A percentile compares a stretch with the other conserved stretches of the same genome.
phyloP scores from a whole-genome alignment of 352 stramenopile species.

The Phytophthora kernoviae region DNA sequence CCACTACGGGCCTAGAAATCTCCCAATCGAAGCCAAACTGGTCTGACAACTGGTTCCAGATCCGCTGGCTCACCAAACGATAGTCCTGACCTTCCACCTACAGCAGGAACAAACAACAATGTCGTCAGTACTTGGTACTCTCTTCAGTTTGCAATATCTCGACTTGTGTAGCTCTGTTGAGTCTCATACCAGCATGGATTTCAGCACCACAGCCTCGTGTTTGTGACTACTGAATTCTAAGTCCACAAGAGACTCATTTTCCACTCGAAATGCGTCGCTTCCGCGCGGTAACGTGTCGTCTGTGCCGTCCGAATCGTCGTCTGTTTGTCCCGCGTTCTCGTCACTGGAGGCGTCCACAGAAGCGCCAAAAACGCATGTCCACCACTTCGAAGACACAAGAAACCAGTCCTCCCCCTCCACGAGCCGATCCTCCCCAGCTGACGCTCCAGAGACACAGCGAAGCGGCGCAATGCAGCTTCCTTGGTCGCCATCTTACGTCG shows the following conservation, averaged over 20 bases:
- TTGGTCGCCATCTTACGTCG: constrained; percentile 14
- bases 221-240: constrained; percentile 39
- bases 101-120: constrained; percentile 3
- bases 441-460: constrained; percentile 27
- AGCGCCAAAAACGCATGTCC: constrained; percentile 41
- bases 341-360: constrained; percentile 21
- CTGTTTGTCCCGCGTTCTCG: constrained; percentile 26
- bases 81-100: constrained; percentile 72
- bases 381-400: constrained; percentile 61
- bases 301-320: constrained; percentile 41
- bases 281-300: constrained; percentile 13
- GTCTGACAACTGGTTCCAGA: constrained; percentile 73
- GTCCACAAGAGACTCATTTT: constrained; percentile 65
- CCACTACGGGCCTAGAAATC: constrained; percentile 66
- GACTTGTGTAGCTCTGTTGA: constrained; percentile 3
- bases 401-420: constrained; percentile 65
- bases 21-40: constrained; percentile 74
- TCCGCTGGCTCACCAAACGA: constrained; percentile 64
- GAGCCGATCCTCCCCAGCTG: constrained; percentile 46
- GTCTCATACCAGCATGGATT: constrained; percentile 53
- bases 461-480: constrained; percentile 8
- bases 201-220: constrained; percentile 55
- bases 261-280: constrained; percentile 22
- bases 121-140: background rate
- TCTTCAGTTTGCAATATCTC: background rate